Evolutionary conservation across 441 rosid species (phyloP).

Genomic region (Corymbia calophylla): DNA sequence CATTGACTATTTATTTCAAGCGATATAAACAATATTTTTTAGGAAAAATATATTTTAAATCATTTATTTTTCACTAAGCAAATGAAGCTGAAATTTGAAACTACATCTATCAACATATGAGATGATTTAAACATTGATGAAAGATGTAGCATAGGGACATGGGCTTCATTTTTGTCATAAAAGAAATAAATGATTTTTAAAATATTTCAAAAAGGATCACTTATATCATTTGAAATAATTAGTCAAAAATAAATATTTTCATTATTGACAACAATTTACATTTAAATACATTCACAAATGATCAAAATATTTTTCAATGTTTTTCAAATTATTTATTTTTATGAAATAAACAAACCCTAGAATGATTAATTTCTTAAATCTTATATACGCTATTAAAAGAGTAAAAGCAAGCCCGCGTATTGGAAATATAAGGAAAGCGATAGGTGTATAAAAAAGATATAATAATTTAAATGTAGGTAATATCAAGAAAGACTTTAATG

Average conservation of each 20-base stretch:
- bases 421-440: neutral
- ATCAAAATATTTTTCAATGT: neutral
- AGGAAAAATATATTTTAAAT: accelerated
- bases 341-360: neutral
- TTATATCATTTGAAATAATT: neutral
- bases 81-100: neutral
- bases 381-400: neutral
- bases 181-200: neutral
- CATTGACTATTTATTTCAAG: neutral
- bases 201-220: neutral
- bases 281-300: neutral
- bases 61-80: neutral
- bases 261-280: neutral
- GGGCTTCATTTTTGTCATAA: neutral
- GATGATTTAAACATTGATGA: neutral
- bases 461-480: neutral
- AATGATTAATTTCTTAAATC: neutral
- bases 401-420: neutral
- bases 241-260: neutral
- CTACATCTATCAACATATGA: neutral
- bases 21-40: accelerated
- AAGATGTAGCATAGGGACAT: neutral
- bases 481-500: neutral
- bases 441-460: neutral
- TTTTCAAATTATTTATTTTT: neutral